Percentiles rank a stretch among this genome's conserved stretches.
These are phyloP conservation scores for Aspergillus funiculosus DNA, from an alignment of 495 filamentous ascomycete species.

Conservation along the genomic window DNA sequence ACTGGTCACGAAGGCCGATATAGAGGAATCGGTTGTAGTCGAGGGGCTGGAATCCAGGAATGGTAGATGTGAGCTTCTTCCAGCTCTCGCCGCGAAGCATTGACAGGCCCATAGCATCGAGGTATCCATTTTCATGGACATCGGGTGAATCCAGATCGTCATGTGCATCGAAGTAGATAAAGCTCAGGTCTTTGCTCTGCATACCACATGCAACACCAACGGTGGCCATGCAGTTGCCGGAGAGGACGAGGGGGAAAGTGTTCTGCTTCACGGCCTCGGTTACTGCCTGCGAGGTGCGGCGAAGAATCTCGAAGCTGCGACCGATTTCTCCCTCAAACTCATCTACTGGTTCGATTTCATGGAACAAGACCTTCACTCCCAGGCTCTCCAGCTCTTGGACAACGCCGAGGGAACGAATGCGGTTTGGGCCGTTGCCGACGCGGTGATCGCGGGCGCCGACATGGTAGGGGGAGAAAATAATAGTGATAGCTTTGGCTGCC, in stretches of 20 bases:
- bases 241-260: conserved; percentile 23
- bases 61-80: conserved; percentile 20
- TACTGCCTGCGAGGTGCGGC: conserved; percentile 20
- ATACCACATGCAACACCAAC: conserved; percentile 22
- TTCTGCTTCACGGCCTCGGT: conserved; percentile 8
- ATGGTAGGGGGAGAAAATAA: conserved; percentile 28
- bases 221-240: conserved; percentile 24
- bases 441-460: conserved; percentile 24
- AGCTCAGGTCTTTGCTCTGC: conserved; percentile 13
- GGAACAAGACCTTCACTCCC: conserved; percentile 7
- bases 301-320: conserved; percentile 24
- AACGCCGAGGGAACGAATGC: conserved; percentile 15
- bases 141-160: conserved; percentile 26
- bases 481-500: conserved; percentile 13
- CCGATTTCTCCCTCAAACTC: conserved; percentile 26
- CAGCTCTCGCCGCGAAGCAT: conserved; percentile 29
- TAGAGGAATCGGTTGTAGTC: conserved; percentile 20
- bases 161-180: conserved; percentile 26
- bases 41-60: conserved; percentile 20
- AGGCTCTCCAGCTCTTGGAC: conserved; percentile 12
- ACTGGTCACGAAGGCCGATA: conserved; percentile 21
- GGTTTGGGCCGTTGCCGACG: conserved; percentile 25
- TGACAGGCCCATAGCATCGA: conserved; percentile 25
- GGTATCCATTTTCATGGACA: conserved; percentile 26
- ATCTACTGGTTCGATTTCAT: conserved; percentile 19